Evolutionary conservation across 2,329 filamentous ascomycete genomes (phyloP).

Genomic region (Pseudodiploospora longispora): DNA sequence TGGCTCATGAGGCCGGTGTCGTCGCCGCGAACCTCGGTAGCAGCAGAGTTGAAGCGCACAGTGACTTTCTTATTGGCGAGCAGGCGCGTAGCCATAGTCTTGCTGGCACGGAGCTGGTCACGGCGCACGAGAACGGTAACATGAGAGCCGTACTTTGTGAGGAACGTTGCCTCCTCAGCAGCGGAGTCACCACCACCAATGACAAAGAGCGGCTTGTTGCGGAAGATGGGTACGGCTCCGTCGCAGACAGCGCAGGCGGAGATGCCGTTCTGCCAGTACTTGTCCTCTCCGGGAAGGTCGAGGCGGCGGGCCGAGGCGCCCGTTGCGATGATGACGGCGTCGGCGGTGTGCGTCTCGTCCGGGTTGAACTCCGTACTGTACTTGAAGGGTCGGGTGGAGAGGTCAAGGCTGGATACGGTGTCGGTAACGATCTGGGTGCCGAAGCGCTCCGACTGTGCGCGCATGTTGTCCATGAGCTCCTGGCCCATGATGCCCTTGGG

Average conservation of each 20-base stretch:
- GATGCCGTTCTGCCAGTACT: slow-evolving; percentile 96
- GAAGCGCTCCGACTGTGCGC: slow-evolving; percentile 80
- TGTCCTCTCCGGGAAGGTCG: slow-evolving; percentile 77
- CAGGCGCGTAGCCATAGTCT: slow-evolving; percentile 84
- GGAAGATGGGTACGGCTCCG: slow-evolving; percentile 93
- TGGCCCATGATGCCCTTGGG: slow-evolving; percentile 78
- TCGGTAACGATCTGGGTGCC: slow-evolving; percentile 90
- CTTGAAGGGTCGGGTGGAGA: slow-evolving; percentile 78
- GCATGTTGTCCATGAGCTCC: slow-evolving; percentile 94
- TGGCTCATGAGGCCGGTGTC: slow-evolving; percentile 82
- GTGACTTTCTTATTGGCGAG: slow-evolving; percentile 81
- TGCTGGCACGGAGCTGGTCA: slow-evolving; percentile 78
- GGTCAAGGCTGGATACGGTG: slow-evolving; percentile 82
- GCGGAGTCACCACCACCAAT: slow-evolving; percentile 96
- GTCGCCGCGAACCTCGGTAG: slow-evolving; percentile 77
- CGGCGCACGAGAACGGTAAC: slow-evolving; percentile 89
- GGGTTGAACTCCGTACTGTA: slow-evolving; percentile 88
- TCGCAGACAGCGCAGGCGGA: slow-evolving; percentile 97
- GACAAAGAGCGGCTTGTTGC: slow-evolving; percentile 89
- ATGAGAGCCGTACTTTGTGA: slow-evolving; percentile 94
- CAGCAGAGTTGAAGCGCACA: slow-evolving; percentile 76
- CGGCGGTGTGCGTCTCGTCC: slow-evolving; percentile 76
- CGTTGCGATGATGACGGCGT: slow-evolving; percentile 88
- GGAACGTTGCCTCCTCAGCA: slow-evolving; percentile 92
- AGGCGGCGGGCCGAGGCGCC: slow-evolving; percentile 86